Evolutionary conservation across 176 grass and related monocot genomes (phyloP).

Genomic region (Oryza officinalis): DNA sequence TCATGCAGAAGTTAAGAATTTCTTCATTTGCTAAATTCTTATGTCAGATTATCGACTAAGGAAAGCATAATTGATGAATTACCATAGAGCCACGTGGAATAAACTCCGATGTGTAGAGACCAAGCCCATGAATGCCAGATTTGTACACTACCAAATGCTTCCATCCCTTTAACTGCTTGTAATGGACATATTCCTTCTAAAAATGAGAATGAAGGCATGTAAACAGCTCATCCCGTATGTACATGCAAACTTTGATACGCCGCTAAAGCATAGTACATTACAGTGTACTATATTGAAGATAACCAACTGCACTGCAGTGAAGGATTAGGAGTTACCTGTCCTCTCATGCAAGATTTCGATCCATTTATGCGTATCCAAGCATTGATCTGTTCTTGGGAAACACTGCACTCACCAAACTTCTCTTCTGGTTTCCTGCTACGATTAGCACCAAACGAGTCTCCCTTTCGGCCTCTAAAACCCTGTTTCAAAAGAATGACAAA

Average conservation of each 20-base stretch:
- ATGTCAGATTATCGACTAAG: not conserved
- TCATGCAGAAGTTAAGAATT: slow-evolving; percentile 16
- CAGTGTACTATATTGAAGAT: not conserved
- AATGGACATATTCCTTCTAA: slow-evolving; percentile 76
- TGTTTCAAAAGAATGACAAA: slow-evolving; percentile 36
- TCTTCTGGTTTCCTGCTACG: slow-evolving; percentile 24
- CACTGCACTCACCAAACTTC: slow-evolving; percentile 52
- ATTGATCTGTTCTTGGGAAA: slow-evolving; percentile 94
- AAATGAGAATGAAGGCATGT: slow-evolving; percentile 41
- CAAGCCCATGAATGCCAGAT: slow-evolving; percentile 94
- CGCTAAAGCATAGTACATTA: not conserved
- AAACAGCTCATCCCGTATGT: slow-evolving; percentile 17
- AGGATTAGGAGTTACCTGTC: slow-evolving; percentile 32
- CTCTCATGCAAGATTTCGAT: slow-evolving; percentile 56
- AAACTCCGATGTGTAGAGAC: slow-evolving; percentile 86
- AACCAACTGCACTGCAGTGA: not conserved
- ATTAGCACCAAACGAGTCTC: slow-evolving; percentile 47
- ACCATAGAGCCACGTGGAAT: slow-evolving; percentile 89
- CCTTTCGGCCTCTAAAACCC: slow-evolving; percentile 74
- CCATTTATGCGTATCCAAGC: slow-evolving; percentile 91
- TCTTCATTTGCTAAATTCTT: slow-evolving; percentile 11
- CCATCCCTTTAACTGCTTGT: slow-evolving; percentile 73
- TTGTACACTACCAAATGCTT: slow-evolving; percentile 95
- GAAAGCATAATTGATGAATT: slow-evolving; percentile 17
- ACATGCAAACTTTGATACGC: not conserved